These are phyloP conservation scores for Aspergillus sp. DNA, from an alignment of 2,329 filamentous ascomycete species.

Conservation along the genomic window DNA sequence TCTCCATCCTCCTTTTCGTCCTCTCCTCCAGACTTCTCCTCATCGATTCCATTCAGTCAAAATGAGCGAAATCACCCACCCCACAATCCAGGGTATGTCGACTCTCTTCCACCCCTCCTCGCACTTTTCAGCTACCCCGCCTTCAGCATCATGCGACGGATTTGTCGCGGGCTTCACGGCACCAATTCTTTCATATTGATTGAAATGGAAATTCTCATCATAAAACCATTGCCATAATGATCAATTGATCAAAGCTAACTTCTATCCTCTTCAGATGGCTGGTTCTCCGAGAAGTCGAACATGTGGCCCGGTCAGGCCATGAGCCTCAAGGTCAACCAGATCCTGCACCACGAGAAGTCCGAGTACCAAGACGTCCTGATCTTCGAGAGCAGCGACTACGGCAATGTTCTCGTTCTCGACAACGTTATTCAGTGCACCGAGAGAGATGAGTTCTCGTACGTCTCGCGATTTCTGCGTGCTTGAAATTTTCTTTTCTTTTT, in stretches of 20 bases:
- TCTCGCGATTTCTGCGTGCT: conserved; percentile 2
- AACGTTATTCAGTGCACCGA: conserved; percentile 99
- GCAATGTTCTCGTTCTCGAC: conserved; percentile 92
- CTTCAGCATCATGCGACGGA: too few relatives aligned
- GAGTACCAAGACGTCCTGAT: conserved; percentile 98
- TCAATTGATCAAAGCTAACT: not conserved
- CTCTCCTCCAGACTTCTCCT: too few relatives aligned
- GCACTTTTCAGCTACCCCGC: not conserved
- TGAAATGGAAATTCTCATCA: too few relatives aligned
- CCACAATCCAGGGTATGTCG: conserved; percentile 67
- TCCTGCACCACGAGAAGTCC: conserved; percentile 98
- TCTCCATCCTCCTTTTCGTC: too few relatives aligned
- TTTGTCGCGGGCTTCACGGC: too few relatives aligned
- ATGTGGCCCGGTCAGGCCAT: conserved; percentile 99
- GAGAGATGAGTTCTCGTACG: conserved; percentile 90
- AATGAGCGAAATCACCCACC: conserved; percentile 69
- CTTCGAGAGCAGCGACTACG: conserved; percentile 97
- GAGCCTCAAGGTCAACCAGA: conserved; percentile 95
- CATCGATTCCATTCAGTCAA: conserved; percentile 21
- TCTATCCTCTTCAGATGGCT: conserved; percentile 68
- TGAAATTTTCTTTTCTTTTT: not conserved
- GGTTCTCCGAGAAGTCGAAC: conserved; percentile 97
- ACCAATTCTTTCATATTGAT: too few relatives aligned
- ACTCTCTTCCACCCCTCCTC: conserved; percentile 12
- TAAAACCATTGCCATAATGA: too few relatives aligned